A percentile compares a stretch with the other conserved stretches of the same genome.
phyloP scores from a whole-genome alignment of 805 yeast species.

The Alloascoidea hylecoeti region DNA sequence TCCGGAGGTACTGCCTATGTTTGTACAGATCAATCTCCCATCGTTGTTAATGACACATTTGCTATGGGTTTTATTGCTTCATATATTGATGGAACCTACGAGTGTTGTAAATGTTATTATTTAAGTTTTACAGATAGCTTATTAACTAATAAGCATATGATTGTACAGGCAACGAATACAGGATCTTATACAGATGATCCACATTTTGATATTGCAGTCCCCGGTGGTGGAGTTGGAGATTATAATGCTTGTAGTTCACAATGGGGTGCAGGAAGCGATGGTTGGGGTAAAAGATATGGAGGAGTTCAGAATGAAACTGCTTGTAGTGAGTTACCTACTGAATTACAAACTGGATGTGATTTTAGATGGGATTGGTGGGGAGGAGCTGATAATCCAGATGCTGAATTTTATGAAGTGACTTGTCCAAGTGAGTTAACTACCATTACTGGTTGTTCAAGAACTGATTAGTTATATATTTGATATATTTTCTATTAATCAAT shows the following conservation, averaged over 20 bases:
- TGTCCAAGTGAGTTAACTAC: neutral
- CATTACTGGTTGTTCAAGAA: neutral
- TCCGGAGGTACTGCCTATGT: conserved; percentile 2
- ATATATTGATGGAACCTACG: neutral
- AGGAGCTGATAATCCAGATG: neutral
- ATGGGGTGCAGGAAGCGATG: conserved; percentile 3
- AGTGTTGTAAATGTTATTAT: conserved; percentile 3
- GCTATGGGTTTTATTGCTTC: conserved; percentile 3
- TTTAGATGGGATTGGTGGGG: neutral
- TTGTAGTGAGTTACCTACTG: neutral
- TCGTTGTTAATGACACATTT: conserved; percentile 3
- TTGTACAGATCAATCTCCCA: conserved; percentile 2
- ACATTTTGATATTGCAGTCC: conserved; percentile 3
- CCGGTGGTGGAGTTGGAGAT: conserved; percentile 3
- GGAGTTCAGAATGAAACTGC: conserved; percentile 2
- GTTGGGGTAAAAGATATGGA: conserved; percentile 3
- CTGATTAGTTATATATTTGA: no score
- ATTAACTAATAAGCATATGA: conserved; percentile 1
- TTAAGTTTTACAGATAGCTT: neutral
- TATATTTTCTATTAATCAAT: no score
- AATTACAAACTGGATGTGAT: neutral
- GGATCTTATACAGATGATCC: conserved; percentile 2
- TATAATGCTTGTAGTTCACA: conserved; percentile 2
- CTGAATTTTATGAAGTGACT: neutral
- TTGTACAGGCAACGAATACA: conserved; percentile 4